Evolutionary conservation across 441 rosid genomes (phyloP), one percentile per base, ranked within the genome.

Genomic region (Euphorbia schlechtendalii): DNA sequence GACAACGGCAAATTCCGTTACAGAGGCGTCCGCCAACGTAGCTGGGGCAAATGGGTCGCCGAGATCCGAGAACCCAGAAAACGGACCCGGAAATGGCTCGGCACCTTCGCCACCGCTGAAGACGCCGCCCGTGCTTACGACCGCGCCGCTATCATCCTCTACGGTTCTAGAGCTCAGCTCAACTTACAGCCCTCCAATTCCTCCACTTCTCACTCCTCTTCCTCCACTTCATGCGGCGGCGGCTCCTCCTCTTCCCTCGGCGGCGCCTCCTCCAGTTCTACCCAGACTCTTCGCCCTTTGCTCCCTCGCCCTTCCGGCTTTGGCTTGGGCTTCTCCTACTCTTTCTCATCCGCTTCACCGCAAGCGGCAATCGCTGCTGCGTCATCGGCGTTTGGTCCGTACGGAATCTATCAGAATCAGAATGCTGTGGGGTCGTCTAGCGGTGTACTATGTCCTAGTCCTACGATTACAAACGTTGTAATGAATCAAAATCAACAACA

Each of bases 1-100:
- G 98, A 89, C 45, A 92, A 92, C 56, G 70, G 81, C 68, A 92
- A 88, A 84, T 92, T 88, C 56, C 79, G 90, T 57, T 92, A 88
- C 78, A 77, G 90, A 41, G 98, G 98, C 3, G 98, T 92, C 13
- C 67, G 98, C 66, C 98, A 92, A 67, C 76, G 98, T 38, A 90
- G 96, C 73, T 92, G 98, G 96, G 98, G 98, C 0, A 92, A 92
- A 70, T 92, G 98, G 96, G 98, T 90, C 1, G 98, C 96, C 13
- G 98, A 92, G 94, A 92, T 90, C 82, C 88, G 98, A 0, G 97
- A 92, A 68, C 96, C 98, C 7, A 78, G 96, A 18, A 90, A 88
- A 73, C 85, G 97, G 9, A 81, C 90, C 8, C 82, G 97, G 0
- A 92, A 90, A 75, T 92, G 98, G 98, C 94, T 92, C 3, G 96